phyloP scores from a whole-genome alignment of 2,329 filamentous ascomycete genomes.

The Acarospora socialis region DNA sequence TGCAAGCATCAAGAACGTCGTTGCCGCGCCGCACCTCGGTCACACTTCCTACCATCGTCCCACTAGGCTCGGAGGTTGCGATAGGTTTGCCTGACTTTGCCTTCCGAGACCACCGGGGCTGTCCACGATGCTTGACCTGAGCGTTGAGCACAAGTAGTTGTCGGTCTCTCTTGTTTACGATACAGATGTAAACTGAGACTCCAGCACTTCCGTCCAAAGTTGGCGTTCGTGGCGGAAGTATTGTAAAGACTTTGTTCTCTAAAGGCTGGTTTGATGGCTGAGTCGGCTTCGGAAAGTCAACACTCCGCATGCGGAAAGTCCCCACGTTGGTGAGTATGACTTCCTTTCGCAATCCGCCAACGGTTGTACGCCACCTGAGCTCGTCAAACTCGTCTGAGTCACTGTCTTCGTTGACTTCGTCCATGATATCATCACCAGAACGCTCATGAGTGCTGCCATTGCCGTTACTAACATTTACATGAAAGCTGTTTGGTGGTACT shows the following conservation, averaged over 20 bases:
- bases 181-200: conserved; percentile 37
- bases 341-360: conserved; percentile 57
- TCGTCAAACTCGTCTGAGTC: conserved; percentile 55
- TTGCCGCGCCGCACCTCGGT: conserved; percentile 43
- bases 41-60: too few species aligned
- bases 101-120: conserved; percentile 21
- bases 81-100: conserved; percentile 9
- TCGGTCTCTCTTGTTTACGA: conserved; percentile 55
- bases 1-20: conserved; percentile 59
- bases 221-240: conserved; percentile 34
- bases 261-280: conserved; percentile 19
- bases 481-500: conserved; percentile 14
- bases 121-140: conserved; percentile 38
- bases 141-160: conserved; percentile 54
- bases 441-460: conserved; percentile 52
- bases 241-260: conserved; percentile 51
- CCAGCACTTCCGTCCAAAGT: conserved; percentile 21
- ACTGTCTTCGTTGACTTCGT: conserved; percentile 48
- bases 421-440: conserved; percentile 54
- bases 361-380: conserved; percentile 59
- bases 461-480: conserved; percentile 27
- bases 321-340: conserved; percentile 59
- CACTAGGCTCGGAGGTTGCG: conserved; percentile 17
- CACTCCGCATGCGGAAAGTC: conserved; percentile 26
- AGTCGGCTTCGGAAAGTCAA: conserved; percentile 16